Evolutionary conservation across 805 yeast genomes (phyloP).

Genomic region (Yarrowia sp.): DNA sequence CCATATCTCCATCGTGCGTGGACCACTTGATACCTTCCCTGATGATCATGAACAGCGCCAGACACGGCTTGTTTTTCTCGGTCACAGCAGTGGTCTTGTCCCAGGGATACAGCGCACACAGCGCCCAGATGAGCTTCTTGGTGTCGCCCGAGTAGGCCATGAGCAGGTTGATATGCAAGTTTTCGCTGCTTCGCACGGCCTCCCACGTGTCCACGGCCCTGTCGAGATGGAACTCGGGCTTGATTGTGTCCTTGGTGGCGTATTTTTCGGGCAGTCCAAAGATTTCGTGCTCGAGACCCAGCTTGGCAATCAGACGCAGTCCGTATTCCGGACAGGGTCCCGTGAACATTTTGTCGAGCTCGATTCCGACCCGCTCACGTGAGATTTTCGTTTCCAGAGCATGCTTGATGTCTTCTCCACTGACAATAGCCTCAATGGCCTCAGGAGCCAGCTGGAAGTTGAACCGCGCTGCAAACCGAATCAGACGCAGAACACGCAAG

Average conservation of each 20-base stretch:
- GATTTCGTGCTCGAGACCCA: slow-evolving; percentile 63
- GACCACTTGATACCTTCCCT: slow-evolving; percentile 76
- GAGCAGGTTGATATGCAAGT: slow-evolving; percentile 5
- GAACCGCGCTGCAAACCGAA: slow-evolving; percentile 85
- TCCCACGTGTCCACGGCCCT: slow-evolving; percentile 33
- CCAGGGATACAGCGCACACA: slow-evolving; percentile 54
- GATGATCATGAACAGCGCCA: slow-evolving; percentile 60
- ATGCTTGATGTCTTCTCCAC: slow-evolving; percentile 58
- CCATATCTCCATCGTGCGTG: slow-evolving; percentile 60
- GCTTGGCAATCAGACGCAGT: slow-evolving; percentile 61
- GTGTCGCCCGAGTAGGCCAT: slow-evolving; percentile 5
- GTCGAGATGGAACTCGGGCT: slow-evolving; percentile 35
- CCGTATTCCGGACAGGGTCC: slow-evolving; percentile 70
- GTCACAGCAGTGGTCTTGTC: slow-evolving; percentile 51
- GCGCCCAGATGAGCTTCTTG: slow-evolving; percentile 14
- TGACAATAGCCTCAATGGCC: slow-evolving; percentile 67
- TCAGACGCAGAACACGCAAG: slow-evolving; percentile 79
- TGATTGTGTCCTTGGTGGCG: slow-evolving; percentile 32
- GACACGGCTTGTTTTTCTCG: slow-evolving; percentile 51
- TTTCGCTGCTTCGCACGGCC: slow-evolving; percentile 41
- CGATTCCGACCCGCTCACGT: slow-evolving; percentile 88
- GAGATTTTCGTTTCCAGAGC: slow-evolving; percentile 78
- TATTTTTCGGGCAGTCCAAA: slow-evolving; percentile 54
- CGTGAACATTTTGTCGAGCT: slow-evolving; percentile 76
- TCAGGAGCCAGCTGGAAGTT: slow-evolving; percentile 67